These are phyloP conservation scores for Hypsizygus marmoreus DNA, from an alignment of 768 basidiomycete species.

Conservation along the genomic window DNA sequence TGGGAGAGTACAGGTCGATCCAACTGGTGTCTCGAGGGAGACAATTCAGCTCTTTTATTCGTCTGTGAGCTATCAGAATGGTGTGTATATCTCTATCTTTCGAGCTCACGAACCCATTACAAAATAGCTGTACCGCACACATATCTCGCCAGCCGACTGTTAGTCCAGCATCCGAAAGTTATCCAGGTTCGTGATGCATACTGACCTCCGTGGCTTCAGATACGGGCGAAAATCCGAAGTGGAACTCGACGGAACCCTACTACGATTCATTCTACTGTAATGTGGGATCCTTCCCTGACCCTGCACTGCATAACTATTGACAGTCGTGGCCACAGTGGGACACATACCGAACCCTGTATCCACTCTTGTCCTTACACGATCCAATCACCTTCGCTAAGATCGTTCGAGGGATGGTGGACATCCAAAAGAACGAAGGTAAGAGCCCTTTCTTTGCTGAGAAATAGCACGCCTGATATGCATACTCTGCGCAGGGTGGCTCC, in stretches of 20 bases:
- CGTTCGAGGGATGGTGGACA: slow-evolving; percentile 66
- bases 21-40: slow-evolving; percentile 46
- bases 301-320: background rate
- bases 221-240: slow-evolving; percentile 64
- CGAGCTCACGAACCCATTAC: background rate
- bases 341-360: slow-evolving; percentile 62
- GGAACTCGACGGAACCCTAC: slow-evolving; percentile 66
- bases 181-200: background rate
- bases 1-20: slow-evolving; percentile 54
- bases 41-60: slow-evolving; percentile 61
- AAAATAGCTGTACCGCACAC: slow-evolving; percentile 55
- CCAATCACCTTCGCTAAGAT: slow-evolving; percentile 59
- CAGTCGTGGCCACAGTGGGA: slow-evolving; percentile 49
- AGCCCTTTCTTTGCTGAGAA: background rate
- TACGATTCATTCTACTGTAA: slow-evolving; percentile 72
- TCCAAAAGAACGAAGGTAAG: slow-evolving; percentile 63
- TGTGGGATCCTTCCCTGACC: slow-evolving; percentile 31
- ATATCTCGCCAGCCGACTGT: slow-evolving; percentile 69
- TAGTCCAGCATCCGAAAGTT: no score
- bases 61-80: slow-evolving; percentile 50
- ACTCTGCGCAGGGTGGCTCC: slow-evolving; percentile 54
- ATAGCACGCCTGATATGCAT: background rate
- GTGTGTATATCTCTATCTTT: no score
- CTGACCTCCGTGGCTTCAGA: slow-evolving; percentile 33
- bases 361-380: slow-evolving; percentile 66